A percentile compares a stretch with the other conserved stretches of the same genome.
Conservation (phyloP, 2,329 filamentous ascomycete species). For the Xylaria sp. region DNA sequence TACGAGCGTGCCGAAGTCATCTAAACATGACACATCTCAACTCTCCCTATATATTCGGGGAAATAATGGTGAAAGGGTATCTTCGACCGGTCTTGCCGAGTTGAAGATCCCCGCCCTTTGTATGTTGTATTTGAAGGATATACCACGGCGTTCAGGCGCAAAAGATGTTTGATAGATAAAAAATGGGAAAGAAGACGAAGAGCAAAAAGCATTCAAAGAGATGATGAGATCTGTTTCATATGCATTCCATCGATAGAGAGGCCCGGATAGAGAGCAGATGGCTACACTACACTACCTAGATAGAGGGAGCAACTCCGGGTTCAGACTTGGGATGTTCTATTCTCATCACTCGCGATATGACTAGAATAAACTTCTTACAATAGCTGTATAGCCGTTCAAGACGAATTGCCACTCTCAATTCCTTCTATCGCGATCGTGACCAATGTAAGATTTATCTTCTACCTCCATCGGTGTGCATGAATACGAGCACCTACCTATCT, state of each 20-base stretch:
- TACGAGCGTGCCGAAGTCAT: conserved; percentile 83
- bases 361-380: not conserved
- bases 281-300: not conserved
- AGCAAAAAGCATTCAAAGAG: not conserved
- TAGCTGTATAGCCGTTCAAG: not conserved
- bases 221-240: conserved; percentile 7
- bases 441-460: no score
- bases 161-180: not conserved
- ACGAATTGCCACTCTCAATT: not conserved
- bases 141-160: conserved; percentile 7
- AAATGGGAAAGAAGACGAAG: not conserved
- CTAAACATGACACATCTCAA: conserved; percentile 25
- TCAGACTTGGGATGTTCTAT: conserved; percentile 8
- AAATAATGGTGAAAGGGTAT: not conserved
- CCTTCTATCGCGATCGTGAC: not conserved
- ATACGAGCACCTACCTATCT: no score
- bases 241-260: conserved; percentile 15
- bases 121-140: not conserved
- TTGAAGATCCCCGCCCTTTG: not conserved
- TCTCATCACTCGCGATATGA: conserved; percentile 12
- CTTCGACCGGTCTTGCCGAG: not conserved
- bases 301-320: conserved; percentile 4
- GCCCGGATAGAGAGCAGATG: conserved; percentile 6
- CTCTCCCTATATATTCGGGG: not conserved
- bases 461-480: no score